Conservation (phyloP, 1,284 basidiomycete genomes). For the Cryptococcus wingfieldii region DNA sequence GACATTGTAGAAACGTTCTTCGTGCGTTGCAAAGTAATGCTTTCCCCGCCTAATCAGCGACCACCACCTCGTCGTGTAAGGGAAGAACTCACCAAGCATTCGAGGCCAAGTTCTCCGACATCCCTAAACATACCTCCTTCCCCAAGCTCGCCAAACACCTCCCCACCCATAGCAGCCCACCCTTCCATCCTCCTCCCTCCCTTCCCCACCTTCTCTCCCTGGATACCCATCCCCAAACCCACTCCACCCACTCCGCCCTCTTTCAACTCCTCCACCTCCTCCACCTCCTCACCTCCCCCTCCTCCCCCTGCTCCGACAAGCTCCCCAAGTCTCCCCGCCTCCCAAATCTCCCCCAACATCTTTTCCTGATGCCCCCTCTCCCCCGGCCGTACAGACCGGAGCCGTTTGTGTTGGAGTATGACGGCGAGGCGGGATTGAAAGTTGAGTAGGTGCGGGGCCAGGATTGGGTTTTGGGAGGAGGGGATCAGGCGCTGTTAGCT, state of each 20-base stretch:
- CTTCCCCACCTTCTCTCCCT: conserved; percentile 2
- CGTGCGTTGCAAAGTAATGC: conserved; percentile 66
- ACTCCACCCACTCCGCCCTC: neutral
- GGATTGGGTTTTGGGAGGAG: conserved; percentile 63
- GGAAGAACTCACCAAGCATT: conserved; percentile 64
- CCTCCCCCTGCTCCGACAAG: no score
- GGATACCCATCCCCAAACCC: neutral
- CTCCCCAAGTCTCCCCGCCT: conserved; percentile 45
- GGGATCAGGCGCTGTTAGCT: conserved; percentile 68
- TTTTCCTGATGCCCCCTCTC: conserved; percentile 60
- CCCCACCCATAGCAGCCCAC: conserved; percentile 49
- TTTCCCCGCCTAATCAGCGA: conserved; percentile 33
- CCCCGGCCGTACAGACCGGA: conserved; percentile 67
- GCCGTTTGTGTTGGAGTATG: conserved; percentile 74
- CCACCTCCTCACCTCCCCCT: neutral
- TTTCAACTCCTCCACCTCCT: neutral
- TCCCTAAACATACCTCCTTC: conserved; percentile 71
- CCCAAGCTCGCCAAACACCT: conserved; percentile 69
- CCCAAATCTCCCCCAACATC: conserved; percentile 69
- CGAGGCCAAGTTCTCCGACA: conserved; percentile 78
- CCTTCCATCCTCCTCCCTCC: conserved; percentile 51
- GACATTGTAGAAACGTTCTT: conserved; percentile 79
- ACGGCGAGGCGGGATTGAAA: conserved; percentile 86
- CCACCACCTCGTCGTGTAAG: neutral
- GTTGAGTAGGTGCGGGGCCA: conserved; percentile 77